Evolutionary conservation across 2,329 filamentous ascomycete species (phyloP).

Genomic region (Botrytis hyacinthi): DNA sequence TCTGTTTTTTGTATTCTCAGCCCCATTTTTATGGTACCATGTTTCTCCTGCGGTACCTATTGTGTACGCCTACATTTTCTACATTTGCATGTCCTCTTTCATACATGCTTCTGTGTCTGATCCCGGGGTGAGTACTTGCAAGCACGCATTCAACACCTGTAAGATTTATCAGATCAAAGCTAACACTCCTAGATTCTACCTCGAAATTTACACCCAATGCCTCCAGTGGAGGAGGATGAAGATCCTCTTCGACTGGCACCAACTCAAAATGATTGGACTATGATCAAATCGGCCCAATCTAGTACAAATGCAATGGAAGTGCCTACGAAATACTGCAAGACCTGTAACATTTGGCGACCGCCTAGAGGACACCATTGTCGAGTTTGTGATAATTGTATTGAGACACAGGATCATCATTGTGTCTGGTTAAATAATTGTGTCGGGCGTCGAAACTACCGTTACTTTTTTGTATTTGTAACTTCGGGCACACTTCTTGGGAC

Average conservation of each 20-base stretch:
- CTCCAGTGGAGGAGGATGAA: constrained; percentile 69
- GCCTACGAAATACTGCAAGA: constrained; percentile 96
- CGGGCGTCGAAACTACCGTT: constrained; percentile 94
- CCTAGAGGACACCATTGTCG: constrained; percentile 95
- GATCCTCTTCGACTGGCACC: constrained; percentile 81
- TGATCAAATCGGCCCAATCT: constrained; percentile 76
- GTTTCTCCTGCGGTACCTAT: constrained; percentile 86
- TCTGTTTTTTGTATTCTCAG: constrained; percentile 83
- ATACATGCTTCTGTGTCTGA: constrained; percentile 89
- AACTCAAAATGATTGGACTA: constrained; percentile 87
- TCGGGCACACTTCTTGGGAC: constrained; percentile 73
- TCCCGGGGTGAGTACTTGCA: constrained; percentile 70
- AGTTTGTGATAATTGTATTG: constrained; percentile 93
- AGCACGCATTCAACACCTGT: constrained; percentile 4
- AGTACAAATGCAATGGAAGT: constrained; percentile 90
- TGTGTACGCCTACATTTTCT: constrained; percentile 86
- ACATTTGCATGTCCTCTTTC: constrained; percentile 89
- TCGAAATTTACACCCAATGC: constrained; percentile 85
- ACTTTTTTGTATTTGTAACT: constrained; percentile 90
- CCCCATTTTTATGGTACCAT: constrained; percentile 79
- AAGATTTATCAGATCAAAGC: constrained; percentile 7
- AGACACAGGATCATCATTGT: constrained; percentile 97
- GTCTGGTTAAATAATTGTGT: constrained; percentile 99
- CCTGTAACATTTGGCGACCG: constrained; percentile 95
- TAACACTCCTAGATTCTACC: constrained; percentile 73